Conservation (phyloP, 129 eudicot species). For the Ambrosia artemisiifolia region DNA sequence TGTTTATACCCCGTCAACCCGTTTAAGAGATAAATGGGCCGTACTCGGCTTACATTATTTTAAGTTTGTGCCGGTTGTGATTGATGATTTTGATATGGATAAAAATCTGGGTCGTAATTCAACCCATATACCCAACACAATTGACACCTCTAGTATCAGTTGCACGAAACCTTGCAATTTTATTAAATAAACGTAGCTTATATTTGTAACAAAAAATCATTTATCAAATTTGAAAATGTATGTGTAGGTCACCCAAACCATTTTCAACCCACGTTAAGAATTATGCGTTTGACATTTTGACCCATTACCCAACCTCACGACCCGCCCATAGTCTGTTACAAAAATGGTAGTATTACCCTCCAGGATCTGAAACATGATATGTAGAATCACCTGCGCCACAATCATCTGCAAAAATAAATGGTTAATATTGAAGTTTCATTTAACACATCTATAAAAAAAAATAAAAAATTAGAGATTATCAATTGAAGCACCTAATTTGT, state of each 20-base stretch:
- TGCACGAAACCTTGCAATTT: neutral
- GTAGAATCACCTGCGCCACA: slow-evolving; percentile 44
- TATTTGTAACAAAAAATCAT: neutral
- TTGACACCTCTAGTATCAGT: neutral
- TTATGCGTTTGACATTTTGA: neutral
- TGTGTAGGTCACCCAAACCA: neutral
- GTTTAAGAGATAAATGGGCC: no score
- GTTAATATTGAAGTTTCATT: neutral
- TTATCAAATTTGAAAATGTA: neutral
- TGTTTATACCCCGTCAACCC: no score
- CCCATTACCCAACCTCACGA: neutral
- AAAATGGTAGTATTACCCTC: slow-evolving; percentile 48
- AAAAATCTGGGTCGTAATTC: neutral
- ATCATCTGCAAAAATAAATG: slow-evolving; percentile 30
- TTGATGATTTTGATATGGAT: no score
- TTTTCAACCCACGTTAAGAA: neutral
- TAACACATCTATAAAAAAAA: neutral
- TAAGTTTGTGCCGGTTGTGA: no score
- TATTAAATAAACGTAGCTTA: neutral
- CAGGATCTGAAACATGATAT: slow-evolving; percentile 54
- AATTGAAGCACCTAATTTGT: slow-evolving; percentile 41
- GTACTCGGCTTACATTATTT: no score
- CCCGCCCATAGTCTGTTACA: neutral
- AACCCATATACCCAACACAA: no score
- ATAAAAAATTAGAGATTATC: slow-evolving; percentile 30